phyloP scores from a whole-genome alignment of 805 yeast species.

The Candida morakotiae region DNA sequence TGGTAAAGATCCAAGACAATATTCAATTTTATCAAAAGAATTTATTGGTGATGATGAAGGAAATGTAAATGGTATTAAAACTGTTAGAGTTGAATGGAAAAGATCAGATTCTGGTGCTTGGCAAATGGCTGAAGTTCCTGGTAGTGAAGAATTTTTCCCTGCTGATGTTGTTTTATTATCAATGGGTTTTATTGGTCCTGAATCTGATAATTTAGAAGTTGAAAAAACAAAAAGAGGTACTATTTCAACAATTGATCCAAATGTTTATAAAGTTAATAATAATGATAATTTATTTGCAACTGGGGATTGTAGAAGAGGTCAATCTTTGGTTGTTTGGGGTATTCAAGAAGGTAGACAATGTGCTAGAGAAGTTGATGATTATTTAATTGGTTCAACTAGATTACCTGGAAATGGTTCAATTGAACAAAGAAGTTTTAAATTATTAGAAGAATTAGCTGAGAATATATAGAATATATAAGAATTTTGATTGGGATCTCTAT shows the following conservation, averaged over 20 bases:
- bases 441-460: constrained; percentile 73
- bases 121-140: constrained; percentile 98
- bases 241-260: constrained; percentile 57
- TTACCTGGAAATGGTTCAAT: constrained; percentile 95
- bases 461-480: constrained; percentile 27
- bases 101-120: constrained; percentile 92
- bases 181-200: constrained; percentile 98
- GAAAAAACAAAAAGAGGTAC: constrained; percentile 83
- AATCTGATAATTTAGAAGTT: constrained; percentile 66
- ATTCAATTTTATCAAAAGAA: constrained; percentile 91
- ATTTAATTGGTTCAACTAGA: constrained; percentile 70
- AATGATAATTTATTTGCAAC: constrained; percentile 82
- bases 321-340: constrained; percentile 98
- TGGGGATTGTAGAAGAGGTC: constrained; percentile 99
- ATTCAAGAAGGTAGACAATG: constrained; percentile 99
- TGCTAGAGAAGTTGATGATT: constrained; percentile 88
- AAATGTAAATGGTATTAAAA: constrained; percentile 90
- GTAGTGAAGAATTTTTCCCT: constrained; percentile 88
- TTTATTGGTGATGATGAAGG: constrained; percentile 94
- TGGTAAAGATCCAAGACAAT: constrained; percentile 97
- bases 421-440: constrained; percentile 74
- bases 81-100: constrained; percentile 98
- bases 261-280: constrained; percentile 61
- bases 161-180: constrained; percentile 92
- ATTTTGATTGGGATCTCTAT: background rate